These are phyloP conservation scores for Tuber melanosporum DNA, from an alignment of 495 filamentous ascomycete genomes.

Conservation along the genomic window DNA sequence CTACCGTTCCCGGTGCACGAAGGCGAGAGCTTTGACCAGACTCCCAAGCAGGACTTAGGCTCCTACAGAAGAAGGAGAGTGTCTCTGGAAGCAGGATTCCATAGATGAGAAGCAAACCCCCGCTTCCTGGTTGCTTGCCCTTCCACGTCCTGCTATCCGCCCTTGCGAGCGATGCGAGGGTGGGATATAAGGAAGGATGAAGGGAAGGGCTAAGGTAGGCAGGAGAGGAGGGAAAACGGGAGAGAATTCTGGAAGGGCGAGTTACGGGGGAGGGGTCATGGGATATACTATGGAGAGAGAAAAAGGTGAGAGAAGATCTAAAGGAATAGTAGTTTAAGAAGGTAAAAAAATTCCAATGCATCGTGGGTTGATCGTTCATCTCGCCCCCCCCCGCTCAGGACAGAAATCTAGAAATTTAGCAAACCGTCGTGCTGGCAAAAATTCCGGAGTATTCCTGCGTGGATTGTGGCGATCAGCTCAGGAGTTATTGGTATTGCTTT, in stretches of 20 bases:
- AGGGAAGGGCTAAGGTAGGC: not conserved
- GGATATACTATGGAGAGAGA: not conserved
- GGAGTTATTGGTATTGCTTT: conserved; percentile 10
- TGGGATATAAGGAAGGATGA: not conserved
- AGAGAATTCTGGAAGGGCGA: not conserved
- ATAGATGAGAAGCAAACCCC: not conserved
- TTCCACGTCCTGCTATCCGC: not conserved
- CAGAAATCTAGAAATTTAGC: conserved; percentile 11
- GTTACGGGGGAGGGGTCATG: conserved; percentile 9
- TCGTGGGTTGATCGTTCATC: conserved; percentile 21
- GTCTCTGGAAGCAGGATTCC: not conserved
- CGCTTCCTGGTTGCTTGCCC: not conserved
- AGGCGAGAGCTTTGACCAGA: not conserved
- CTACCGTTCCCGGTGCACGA: not conserved
- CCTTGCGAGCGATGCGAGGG: not conserved
- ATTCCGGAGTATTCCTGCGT: conserved; percentile 13
- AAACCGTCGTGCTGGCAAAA: conserved; percentile 31
- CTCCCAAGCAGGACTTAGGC: not conserved
- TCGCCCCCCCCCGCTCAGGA: not conserved
- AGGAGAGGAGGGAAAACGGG: not conserved
- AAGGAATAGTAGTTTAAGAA: not conserved
- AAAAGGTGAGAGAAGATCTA: not conserved
- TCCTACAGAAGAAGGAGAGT: not conserved
- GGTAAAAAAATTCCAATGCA: conserved; percentile 6
- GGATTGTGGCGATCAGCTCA: conserved; percentile 19